Conservation (phyloP, 208 protist genomes). For the Acanthamoeba royreba region DNA sequence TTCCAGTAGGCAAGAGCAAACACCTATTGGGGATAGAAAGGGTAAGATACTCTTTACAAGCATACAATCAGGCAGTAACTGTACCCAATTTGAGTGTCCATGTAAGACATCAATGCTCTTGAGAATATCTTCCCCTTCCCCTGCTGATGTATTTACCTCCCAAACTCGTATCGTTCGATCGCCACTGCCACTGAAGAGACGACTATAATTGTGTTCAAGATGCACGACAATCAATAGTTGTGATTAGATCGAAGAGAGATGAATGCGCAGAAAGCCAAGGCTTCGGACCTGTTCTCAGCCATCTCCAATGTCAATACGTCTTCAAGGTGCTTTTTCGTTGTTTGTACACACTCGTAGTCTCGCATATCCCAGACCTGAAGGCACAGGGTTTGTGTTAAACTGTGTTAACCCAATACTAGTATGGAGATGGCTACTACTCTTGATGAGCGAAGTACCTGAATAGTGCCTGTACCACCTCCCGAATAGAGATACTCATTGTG, state of each 20-base stretch:
- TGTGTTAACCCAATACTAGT: too few relatives aligned
- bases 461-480: not conserved
- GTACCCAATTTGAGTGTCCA: constrained; percentile 5
- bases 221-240: too few relatives aligned
- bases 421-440: too few relatives aligned
- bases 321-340: not conserved
- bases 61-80: too few relatives aligned
- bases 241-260: not conserved
- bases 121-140: not conserved
- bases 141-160: not conserved
- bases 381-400: too few relatives aligned
- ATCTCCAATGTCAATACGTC: constrained; percentile 5
- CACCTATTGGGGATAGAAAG: not conserved
- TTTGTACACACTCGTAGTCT: not conserved
- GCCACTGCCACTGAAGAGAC: constrained; percentile 15
- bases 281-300: not conserved
- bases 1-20: constrained; percentile 40
- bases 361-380: constrained; percentile 38
- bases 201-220: not conserved
- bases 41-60: too few relatives aligned
- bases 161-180: constrained; percentile 14
- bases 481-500: not conserved
- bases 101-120: not conserved
- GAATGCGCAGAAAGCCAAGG: not conserved
- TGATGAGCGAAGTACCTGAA: not conserved